Evolutionary conservation across 108 stramenopile species (phyloP), one percentile per base, ranked within the genome.

Genomic region (Discostella pseudostelligera): DNA sequence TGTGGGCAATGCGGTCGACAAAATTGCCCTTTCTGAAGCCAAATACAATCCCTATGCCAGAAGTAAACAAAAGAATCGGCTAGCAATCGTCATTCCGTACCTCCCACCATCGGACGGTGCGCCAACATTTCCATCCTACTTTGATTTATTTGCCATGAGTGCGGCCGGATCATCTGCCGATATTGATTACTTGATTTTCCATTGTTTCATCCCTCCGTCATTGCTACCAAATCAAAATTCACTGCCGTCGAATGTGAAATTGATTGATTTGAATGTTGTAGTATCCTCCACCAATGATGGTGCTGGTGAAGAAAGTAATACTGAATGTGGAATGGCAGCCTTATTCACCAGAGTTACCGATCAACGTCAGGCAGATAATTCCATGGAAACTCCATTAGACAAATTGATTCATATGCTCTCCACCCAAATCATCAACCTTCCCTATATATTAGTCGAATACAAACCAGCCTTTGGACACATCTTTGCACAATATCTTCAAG

Each of bases 391-490:
- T 47, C 55, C 73, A 35, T 26, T 83, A 36, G 51, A 57, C 3
- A 63, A 69, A 43, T 65, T 94, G 8, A 63, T 73, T 0, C 50
- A 56, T 1, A 77, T 78, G 39, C 56, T 93, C 1, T 59, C 82
- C 35, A 61, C 55, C 8, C 72, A 77, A 24, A 68, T 90, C 39
- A 49, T 56, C 11, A 37, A 76, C 43, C 76, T 87, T 69, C 93
- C 95, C 0, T 95, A 96, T 65, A 81, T 85, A n/a, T 68, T 97
- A 56, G 93, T 96, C 35, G 95, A 97, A 76, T 96, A 87, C 78
- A 97, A 97, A 79, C 95, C 96, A 0, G 92, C 95, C 19, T 78
- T 92, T 36, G 96, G 96, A 10, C 89, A 95, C 69, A 87, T 97
- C 37, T 97, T 95, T 75, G 61, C 70, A 16, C 86, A 90, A 0